A percentile compares a stretch with the other conserved stretches of the same genome.
These are phyloP conservation scores for Daldinia childiae DNA, from an alignment of 495 filamentous ascomycete species.

Conservation along the genomic window DNA sequence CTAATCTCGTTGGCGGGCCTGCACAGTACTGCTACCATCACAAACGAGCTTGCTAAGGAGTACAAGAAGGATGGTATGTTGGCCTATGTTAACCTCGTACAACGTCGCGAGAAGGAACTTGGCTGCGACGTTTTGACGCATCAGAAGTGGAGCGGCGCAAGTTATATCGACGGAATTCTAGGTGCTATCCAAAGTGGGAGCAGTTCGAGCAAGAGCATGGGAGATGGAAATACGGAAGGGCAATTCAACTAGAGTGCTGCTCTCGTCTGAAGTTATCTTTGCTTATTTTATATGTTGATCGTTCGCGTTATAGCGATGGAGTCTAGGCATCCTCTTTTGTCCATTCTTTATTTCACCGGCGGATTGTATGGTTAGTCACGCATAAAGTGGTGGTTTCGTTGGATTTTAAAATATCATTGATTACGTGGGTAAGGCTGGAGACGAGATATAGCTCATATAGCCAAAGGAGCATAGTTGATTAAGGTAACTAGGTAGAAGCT, in stretches of 20 bases:
- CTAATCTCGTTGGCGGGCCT: slow-evolving; percentile 90
- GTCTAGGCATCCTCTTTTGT: slow-evolving; percentile 12
- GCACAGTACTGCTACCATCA: slow-evolving; percentile 88
- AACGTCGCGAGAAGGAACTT: slow-evolving; percentile 87
- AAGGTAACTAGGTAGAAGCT: neutral
- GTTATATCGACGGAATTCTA: slow-evolving; percentile 91
- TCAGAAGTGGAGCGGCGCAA: slow-evolving; percentile 97
- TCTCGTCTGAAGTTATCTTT: neutral
- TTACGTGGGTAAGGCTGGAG: neutral
- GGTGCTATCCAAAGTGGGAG: slow-evolving; percentile 93
- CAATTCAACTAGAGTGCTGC: slow-evolving; percentile 57
- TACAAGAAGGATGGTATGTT: slow-evolving; percentile 95
- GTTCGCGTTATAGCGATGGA: slow-evolving; percentile 23
- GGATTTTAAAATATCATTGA: neutral
- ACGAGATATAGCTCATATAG: neutral
- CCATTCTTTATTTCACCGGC: neutral
- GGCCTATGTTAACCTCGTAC: slow-evolving; percentile 92
- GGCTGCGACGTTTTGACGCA: slow-evolving; percentile 96
- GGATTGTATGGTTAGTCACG: neutral
- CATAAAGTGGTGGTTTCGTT: neutral
- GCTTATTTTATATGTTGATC: neutral
- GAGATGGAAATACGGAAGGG: slow-evolving; percentile 79
- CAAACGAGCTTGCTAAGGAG: slow-evolving; percentile 78
- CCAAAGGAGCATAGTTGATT: neutral
- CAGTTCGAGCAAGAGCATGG: slow-evolving; percentile 82